phyloP scores from a whole-genome alignment of 1,284 basidiomycete species.

The Tremellales sp. region DNA sequence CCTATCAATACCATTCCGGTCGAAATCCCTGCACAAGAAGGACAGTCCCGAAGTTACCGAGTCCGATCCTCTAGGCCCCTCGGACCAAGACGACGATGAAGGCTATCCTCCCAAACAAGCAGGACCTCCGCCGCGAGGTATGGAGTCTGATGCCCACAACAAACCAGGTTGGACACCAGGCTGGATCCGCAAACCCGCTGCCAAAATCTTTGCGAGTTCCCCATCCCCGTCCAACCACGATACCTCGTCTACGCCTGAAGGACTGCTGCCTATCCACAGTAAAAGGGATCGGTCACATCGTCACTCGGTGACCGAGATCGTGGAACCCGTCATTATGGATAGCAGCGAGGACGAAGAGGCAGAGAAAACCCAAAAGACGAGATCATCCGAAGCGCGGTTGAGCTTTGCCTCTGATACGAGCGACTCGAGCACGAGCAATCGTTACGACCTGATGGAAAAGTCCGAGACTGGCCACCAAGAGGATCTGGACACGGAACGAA shows the following conservation, averaged over 20 bases:
- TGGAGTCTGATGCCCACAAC: constrained; percentile 18
- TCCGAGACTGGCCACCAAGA: constrained; percentile 30
- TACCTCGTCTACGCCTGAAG: constrained; percentile 7
- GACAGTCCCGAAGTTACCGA: constrained; percentile 21
- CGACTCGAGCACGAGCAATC: constrained; percentile 17
- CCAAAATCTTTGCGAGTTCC: constrained; percentile 35
- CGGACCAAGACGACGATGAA: constrained; percentile 18
- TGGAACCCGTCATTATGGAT: constrained; percentile 15
- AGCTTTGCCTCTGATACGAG: constrained; percentile 20
- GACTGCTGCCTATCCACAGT: too few species aligned
- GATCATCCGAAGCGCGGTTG: constrained; percentile 8
- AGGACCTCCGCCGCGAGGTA: constrained; percentile 31
- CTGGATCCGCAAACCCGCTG: constrained; percentile 41
- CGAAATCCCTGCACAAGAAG: constrained; percentile 3
- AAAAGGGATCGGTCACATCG: constrained; percentile 2
- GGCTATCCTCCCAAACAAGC: constrained; percentile 41
- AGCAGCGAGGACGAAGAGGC: constrained; percentile 4
- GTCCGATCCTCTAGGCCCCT: constrained; percentile 1
- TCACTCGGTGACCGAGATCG: constrained; percentile 22
- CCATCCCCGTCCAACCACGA: constrained; percentile 13
- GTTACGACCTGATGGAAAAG: constrained; percentile 59
- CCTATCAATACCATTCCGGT: constrained; percentile 14
- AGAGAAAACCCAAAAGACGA: not conserved
- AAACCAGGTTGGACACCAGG: constrained; percentile 21
- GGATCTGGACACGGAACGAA: constrained; percentile 30